phyloP scores from a whole-genome alignment of 495 filamentous ascomycete genomes.

The Penicillium robsamsonii region DNA sequence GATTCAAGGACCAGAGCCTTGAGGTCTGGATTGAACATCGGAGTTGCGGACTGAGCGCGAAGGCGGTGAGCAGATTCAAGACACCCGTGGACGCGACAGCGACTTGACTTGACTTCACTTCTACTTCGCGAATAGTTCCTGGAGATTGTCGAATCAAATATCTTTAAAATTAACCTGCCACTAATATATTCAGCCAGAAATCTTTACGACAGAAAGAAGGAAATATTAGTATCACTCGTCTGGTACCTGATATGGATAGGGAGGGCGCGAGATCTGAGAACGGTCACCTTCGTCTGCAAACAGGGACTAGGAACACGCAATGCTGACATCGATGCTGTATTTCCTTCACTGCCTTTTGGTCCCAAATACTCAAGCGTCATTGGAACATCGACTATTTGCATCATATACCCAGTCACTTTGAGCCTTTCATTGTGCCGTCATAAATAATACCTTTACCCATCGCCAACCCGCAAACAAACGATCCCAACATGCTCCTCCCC shows the following conservation, averaged over 20 bases:
- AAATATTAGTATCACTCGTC: not conserved
- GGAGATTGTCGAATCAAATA: not conserved
- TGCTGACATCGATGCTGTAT: not conserved
- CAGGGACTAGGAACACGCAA: not conserved
- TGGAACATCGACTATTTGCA: not conserved
- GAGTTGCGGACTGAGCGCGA: slow-evolving; percentile 10
- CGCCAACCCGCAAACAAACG: too few species aligned
- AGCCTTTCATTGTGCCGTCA: not conserved
- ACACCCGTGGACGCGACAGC: slow-evolving; percentile 2
- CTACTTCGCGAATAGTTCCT: not conserved
- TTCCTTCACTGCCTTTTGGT: not conserved
- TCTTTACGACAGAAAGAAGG: not conserved
- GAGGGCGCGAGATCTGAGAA: not conserved
- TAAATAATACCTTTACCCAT: not conserved
- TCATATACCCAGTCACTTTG: not conserved
- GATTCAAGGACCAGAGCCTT: not conserved
- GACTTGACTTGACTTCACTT: not conserved
- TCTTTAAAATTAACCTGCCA: not conserved
- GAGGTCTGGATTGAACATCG: slow-evolving; percentile 3
- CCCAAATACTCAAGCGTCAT: not conserved
- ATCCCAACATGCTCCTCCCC: too few species aligned
- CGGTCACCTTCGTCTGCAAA: not conserved
- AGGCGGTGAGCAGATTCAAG: slow-evolving; percentile 12
- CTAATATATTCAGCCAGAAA: not conserved
- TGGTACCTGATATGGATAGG: not conserved